Evolutionary conservation across 2,329 filamentous ascomycete genomes (phyloP).

Genomic region (Phyllosticta capitalensis): DNA sequence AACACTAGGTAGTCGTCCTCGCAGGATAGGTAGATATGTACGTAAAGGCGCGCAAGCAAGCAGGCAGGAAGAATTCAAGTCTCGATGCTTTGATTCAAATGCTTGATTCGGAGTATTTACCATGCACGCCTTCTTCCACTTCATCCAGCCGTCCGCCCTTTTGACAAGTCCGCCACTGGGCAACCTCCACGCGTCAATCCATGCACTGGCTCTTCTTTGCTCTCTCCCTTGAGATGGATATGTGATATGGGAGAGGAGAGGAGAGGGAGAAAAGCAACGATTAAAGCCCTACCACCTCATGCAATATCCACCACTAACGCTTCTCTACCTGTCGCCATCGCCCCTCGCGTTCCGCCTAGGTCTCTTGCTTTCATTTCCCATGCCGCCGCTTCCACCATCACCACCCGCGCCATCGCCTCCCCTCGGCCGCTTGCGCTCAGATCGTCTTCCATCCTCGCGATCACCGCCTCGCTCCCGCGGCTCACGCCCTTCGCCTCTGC

Average conservation of each 20-base stretch:
- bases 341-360: neutral
- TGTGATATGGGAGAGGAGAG: neutral
- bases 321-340: neutral
- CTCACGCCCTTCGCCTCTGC: neutral
- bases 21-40: too few relatives aligned
- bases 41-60: too few relatives aligned
- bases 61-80: too few relatives aligned
- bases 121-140: too few relatives aligned
- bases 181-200: too few relatives aligned
- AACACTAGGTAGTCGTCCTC: too few relatives aligned
- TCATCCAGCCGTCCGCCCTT: too few relatives aligned
- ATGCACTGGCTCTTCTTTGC: too few relatives aligned
- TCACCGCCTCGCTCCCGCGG: neutral
- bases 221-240: neutral
- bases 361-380: neutral
- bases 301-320: neutral
- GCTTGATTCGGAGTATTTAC: too few relatives aligned
- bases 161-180: too few relatives aligned
- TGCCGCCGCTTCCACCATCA: neutral
- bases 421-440: slow-evolving; percentile 1
- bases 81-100: too few relatives aligned
- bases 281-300: neutral
- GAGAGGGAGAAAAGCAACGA: neutral
- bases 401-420: neutral
- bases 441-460: neutral